Base-by-base conservation (phyloP, 495 filamentous ascomycete species). In the Neurospora intermedia region DNA sequence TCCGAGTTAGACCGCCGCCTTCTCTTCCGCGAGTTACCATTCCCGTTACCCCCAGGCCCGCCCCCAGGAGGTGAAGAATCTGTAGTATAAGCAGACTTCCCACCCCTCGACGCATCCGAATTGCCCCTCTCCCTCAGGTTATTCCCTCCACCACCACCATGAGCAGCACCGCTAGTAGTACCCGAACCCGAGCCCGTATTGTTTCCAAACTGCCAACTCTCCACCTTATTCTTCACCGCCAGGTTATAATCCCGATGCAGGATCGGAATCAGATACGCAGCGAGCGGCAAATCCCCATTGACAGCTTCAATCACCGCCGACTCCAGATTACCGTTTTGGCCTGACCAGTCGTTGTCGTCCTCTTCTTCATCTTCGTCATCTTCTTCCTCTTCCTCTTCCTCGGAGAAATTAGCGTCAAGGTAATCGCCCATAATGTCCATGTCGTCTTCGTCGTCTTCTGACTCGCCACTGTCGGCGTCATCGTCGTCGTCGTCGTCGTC, bases 311-410 rank as follows among this genome's bases (percentile, higher is more conserved):
- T 78, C 8, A 78, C 75, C 0, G 73, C 43, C 7, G 72, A 73
- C 42, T 78, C 77, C 27, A 78, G 31, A 9, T 76, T 78, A 11
- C 74, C 77, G 31, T 78, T 77, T 38, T 78, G 73, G 4, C 76
- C 75, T n/a, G 75, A 77, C 77, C 77, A 78, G 27, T 78, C 76
- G 13, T 77, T 77, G 70, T 77, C 76, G 20, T 76, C 69, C 4
- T 54, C 69, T 18, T 74, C 69, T 9, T 74, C 72, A 0, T 74
- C 72, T 1, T 74, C 35, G 70, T 77, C 76, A 20, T 76, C 69
- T 8, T 54, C 69, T 18, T 74, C 69, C 6, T 74, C 72, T 0
- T 74, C 72, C 0, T 74, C 69, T 1, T 77, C 76, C 13, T 54
- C 40, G 20, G 75, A 75, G 7, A 70, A 42, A 4, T 75, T 72